Evolutionary conservation across 768 basidiomycete genomes (phyloP).

Genomic region (Pulveroboletus sp.): DNA sequence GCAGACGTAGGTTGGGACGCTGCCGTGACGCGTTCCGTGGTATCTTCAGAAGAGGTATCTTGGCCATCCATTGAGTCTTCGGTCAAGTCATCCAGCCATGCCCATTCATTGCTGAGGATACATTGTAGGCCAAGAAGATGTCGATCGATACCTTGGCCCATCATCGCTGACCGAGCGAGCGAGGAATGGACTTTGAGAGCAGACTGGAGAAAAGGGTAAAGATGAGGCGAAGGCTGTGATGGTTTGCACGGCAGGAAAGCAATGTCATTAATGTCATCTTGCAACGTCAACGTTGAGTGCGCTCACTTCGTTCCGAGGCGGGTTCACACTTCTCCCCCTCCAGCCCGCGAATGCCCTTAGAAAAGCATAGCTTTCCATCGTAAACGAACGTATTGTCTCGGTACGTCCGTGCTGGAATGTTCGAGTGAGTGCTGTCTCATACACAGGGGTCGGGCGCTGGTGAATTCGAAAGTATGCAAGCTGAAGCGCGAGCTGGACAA

Average conservation of each 20-base stretch:
- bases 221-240: slow-evolving; percentile 19
- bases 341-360: slow-evolving; percentile 15
- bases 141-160: slow-evolving; percentile 82
- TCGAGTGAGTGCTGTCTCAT: slow-evolving; percentile 88
- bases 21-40: not conserved
- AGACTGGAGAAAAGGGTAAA: slow-evolving; percentile 49
- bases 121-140: slow-evolving; percentile 83
- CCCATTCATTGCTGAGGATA: slow-evolving; percentile 43
- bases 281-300: not conserved
- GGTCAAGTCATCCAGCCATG: slow-evolving; percentile 20
- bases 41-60: slow-evolving; percentile 5
- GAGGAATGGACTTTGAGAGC: slow-evolving; percentile 69
- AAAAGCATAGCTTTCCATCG: slow-evolving; percentile 67
- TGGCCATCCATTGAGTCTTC: not conserved
- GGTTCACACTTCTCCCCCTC: slow-evolving; percentile 6
- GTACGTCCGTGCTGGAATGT: slow-evolving; percentile 85
- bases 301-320: slow-evolving; percentile 12
- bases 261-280: not conserved
- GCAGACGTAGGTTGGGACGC: not conserved
- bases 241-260: slow-evolving; percentile 1
- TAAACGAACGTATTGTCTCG: slow-evolving; percentile 79
- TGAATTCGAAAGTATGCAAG: slow-evolving; percentile 84
- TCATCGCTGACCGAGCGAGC: slow-evolving; percentile 72
- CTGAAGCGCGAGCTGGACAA: slow-evolving; percentile 87
- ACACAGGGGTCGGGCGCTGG: slow-evolving; percentile 77